These are phyloP conservation scores for Phialemonium atrogriseum DNA, from an alignment of 2,329 filamentous ascomycete species.

Conservation along the genomic window DNA sequence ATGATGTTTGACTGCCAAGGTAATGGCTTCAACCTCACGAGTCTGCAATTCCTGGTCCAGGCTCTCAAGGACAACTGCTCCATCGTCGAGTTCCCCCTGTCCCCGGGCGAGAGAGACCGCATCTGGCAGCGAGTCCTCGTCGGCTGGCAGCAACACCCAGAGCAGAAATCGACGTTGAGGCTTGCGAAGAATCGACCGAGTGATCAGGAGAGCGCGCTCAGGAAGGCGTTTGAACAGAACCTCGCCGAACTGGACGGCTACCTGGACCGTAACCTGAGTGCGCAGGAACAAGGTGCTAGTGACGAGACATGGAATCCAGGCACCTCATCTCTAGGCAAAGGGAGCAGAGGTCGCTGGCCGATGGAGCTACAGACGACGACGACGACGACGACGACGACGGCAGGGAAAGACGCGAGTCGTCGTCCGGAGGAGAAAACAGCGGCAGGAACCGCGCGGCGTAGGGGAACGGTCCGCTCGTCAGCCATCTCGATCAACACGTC, in stretches of 20 bases:
- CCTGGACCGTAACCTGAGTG: conserved; percentile 12
- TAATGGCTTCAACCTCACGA: conserved; percentile 46
- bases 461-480: conserved; percentile 9
- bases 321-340: not conserved
- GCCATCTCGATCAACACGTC: conserved; percentile 7
- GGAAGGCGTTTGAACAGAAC: conserved; percentile 9
- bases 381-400: conserved; percentile 1
- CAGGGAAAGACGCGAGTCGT: conserved; percentile 1
- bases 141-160: conserved; percentile 6
- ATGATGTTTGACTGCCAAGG: conserved; percentile 45
- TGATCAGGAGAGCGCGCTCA: conserved; percentile 10
- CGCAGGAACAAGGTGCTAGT: conserved; percentile 2
- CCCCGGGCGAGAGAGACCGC: conserved; percentile 16
- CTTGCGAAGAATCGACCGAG: too few relatives aligned
- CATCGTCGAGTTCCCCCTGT: conserved; percentile 33
- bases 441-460: conserved; percentile 1
- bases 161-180: not conserved
- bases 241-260: conserved; percentile 12
- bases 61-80: conserved; percentile 32
- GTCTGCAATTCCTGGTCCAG: conserved; percentile 36
- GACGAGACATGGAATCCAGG: not conserved
- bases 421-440: not conserved
- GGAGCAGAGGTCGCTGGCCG: too few relatives aligned
- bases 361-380: too few relatives aligned
- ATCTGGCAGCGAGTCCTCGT: conserved; percentile 15